Evolutionary conservation across 331 rosid genomes (phyloP).

Genomic region (Dryas integrifolia): DNA sequence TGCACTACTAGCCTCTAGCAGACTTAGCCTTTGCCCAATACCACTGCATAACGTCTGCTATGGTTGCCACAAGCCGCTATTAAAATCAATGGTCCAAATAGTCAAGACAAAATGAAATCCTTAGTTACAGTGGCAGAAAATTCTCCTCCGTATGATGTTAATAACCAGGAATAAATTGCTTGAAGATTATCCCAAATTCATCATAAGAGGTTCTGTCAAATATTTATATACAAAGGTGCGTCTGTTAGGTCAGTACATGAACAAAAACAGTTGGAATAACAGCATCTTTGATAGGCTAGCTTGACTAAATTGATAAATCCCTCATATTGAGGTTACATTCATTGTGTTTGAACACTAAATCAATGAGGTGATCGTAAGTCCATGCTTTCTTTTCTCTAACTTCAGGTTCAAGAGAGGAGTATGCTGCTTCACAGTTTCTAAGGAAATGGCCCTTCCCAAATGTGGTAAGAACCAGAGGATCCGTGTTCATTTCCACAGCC

Average conservation of each 20-base stretch:
- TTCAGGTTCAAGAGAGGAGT: conserved; percentile 46
- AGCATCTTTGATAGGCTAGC: conserved; percentile 3
- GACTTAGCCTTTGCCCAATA: background rate
- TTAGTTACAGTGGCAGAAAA: background rate
- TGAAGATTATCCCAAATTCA: background rate
- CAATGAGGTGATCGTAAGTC: conserved; percentile 53
- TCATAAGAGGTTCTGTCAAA: conserved; percentile 2
- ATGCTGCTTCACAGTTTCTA: conserved; percentile 46
- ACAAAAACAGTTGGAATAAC: background rate
- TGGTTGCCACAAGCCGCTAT: background rate
- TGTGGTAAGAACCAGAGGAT: conserved; percentile 61
- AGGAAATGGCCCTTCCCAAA: conserved; percentile 78
- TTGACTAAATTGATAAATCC: conserved; percentile 3
- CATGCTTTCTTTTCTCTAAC: conserved; percentile 49
- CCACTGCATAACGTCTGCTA: background rate
- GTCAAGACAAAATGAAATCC: background rate
- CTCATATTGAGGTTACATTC: conserved; percentile 9
- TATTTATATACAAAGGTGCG: background rate
- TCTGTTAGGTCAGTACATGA: background rate
- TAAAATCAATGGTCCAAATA: background rate
- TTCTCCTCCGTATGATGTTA: background rate
- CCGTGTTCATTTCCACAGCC: conserved; percentile 58
- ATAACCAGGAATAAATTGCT: background rate
- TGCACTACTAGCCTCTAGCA: background rate
- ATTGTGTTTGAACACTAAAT: conserved; percentile 38